Evolutionary conservation across 805 yeast species (phyloP).

Genomic region (Clavispora asparagi): DNA sequence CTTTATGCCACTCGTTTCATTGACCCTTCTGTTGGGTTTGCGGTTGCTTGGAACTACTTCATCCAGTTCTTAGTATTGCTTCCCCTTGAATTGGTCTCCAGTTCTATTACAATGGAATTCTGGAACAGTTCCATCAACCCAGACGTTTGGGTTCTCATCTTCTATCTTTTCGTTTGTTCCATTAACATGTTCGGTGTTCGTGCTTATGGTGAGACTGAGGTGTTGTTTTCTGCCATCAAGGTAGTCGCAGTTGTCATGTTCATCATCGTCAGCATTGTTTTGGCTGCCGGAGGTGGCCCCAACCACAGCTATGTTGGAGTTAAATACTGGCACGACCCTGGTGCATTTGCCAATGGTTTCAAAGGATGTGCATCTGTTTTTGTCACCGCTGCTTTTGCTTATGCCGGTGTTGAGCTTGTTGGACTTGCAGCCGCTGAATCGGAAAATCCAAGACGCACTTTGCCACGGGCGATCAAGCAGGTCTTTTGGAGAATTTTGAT

Average conservation of each 20-base stretch:
- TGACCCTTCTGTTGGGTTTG: constrained; percentile 54
- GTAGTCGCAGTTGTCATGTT: constrained; percentile 46
- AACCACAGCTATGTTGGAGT: constrained; percentile 52
- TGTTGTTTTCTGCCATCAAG: constrained; percentile 43
- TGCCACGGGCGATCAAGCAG: constrained; percentile 75
- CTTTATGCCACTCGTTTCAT: constrained; percentile 50
- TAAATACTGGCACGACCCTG: constrained; percentile 57
- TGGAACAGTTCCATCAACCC: constrained; percentile 14
- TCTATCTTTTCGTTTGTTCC: constrained; percentile 41
- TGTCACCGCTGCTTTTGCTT: constrained; percentile 73
- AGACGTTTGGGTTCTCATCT: constrained; percentile 47
- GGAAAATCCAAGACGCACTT: constrained; percentile 56
- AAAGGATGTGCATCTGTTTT: constrained; percentile 72
- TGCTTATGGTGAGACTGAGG: constrained; percentile 56
- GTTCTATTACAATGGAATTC: constrained; percentile 29
- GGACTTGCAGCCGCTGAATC: constrained; percentile 79
- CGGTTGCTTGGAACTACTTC: constrained; percentile 59
- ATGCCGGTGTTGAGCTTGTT: constrained; percentile 68
- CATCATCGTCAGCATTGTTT: constrained; percentile 42
- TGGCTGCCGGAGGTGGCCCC: constrained; percentile 54
- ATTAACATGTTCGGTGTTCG: constrained; percentile 51
- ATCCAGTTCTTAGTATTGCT: constrained; percentile 60
- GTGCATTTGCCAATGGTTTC: constrained; percentile 62
- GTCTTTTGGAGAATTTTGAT: constrained; percentile 76
- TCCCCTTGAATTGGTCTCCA: constrained; percentile 62